Evolutionary conservation across 2,329 filamentous ascomycete genomes (phyloP), one percentile per base, ranked within the genome.

Genomic region (Alternaria alternata): DNA sequence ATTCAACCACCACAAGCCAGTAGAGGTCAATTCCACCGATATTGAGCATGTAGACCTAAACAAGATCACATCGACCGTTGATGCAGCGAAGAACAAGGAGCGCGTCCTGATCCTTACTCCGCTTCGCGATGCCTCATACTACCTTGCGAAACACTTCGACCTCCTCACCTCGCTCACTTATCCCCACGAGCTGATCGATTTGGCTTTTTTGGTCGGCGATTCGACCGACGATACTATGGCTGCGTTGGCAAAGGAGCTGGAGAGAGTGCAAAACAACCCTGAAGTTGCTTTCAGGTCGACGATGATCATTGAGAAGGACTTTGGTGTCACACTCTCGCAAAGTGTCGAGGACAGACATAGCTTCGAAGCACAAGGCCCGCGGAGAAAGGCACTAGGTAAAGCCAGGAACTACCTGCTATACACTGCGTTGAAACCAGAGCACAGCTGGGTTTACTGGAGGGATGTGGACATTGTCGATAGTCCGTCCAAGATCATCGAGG

Each of bases 391-490:
- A 36, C 94, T 99, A 87, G 95, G 91, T 46, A 89, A 86, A 68
- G 95, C 95, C 28, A 88, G 95, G 70, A 99, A 99, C 79, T 99
- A 96, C 79, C 85, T 99, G 20, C 87, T 99, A 2, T 87, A 89
- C 32, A 85, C 92, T 0, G 90, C 95, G 3, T 77, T 99, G 72
- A 96, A 96, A 82, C 89, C 93, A 0, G 93, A 98, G 63, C 95
- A 99, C 77, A 94, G 93, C 8, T 99, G 95, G 95, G 94, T 98
- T 8, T 98, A 97, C 79, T 99, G 95, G 95, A 88, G 95, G 61
- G 95, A 99, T 78, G 94, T 97, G 51, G 95, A 99, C 79, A 97
- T 99, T 70, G 89, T 92, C 47, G 94, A 99, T 75, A 96, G 91
- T 77, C 93, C 94, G 2, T 86, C 87, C 65, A 89, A 87, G 74